phyloP scores from a whole-genome alignment of 1,284 basidiomycete species.

The Tausonia pullulans region DNA sequence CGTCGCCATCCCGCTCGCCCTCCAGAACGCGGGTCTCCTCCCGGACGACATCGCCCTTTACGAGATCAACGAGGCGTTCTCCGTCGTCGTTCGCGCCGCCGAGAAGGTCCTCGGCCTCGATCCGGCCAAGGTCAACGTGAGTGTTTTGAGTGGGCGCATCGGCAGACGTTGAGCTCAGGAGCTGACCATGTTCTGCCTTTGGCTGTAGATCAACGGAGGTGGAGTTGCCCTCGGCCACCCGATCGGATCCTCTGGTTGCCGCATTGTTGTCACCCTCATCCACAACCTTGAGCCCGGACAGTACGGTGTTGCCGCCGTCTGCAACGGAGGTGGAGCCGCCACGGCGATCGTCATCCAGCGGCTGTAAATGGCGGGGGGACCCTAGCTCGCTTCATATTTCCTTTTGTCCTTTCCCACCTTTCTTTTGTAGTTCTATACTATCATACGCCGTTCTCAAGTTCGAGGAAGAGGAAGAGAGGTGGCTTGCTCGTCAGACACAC shows the following conservation, averaged over 20 bases:
- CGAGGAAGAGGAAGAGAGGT: too few species aligned
- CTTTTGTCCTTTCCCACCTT: background rate
- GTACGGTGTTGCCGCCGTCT: conserved; percentile 94
- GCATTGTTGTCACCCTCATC: conserved; percentile 88
- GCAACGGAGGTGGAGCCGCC: conserved; percentile 93
- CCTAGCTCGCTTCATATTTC: background rate
- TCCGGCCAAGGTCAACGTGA: conserved; percentile 79
- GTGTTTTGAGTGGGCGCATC: conserved; percentile 40
- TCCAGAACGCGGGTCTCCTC: conserved; percentile 74
- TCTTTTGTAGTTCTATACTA: background rate
- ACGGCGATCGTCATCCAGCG: conserved; percentile 83
- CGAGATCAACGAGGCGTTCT: conserved; percentile 98
- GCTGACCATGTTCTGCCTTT: conserved; percentile 31
- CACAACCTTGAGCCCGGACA: conserved; percentile 89
- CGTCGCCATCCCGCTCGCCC: conserved; percentile 75
- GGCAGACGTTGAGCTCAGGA: too few species aligned
- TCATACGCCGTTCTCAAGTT: too few species aligned
- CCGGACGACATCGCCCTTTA: conserved; percentile 79
- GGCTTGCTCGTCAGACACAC: too few species aligned
- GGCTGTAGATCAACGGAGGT: conserved; percentile 41
- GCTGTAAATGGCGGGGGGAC: conserved; percentile 38
- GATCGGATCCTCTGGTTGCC: conserved; percentile 87
- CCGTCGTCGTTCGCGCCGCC: conserved; percentile 80
- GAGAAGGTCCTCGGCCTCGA: conserved; percentile 80
- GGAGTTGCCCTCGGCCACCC: conserved; percentile 87